These are phyloP conservation scores for Picea abies DNA, from an alignment of 83 land plant species.

Conservation along the genomic window DNA sequence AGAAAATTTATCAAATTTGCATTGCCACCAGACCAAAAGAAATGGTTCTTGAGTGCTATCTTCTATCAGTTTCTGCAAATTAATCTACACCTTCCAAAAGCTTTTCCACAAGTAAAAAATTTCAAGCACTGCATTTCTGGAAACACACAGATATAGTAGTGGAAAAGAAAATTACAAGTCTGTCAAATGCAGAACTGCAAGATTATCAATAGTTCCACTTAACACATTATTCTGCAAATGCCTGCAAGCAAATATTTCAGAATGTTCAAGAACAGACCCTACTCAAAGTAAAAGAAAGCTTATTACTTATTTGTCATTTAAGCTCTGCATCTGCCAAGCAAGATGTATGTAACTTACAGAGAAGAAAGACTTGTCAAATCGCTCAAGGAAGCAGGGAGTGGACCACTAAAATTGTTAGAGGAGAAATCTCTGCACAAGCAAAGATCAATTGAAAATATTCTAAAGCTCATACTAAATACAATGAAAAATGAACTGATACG, in stretches of 20 bases:
- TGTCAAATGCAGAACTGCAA: slow-evolving; percentile 57
- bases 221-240: slow-evolving; percentile 68
- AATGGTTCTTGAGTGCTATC: not conserved
- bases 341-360: slow-evolving; percentile 48
- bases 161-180: slow-evolving; percentile 46
- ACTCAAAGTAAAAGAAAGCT: not conserved
- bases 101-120: not conserved
- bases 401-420: slow-evolving; percentile 63
- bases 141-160: slow-evolving; percentile 5
- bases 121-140: not conserved
- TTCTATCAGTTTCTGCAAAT: not conserved
- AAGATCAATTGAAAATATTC: not conserved
- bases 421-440: slow-evolving; percentile 71
- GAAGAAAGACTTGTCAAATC: slow-evolving; percentile 52
- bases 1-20: not conserved
- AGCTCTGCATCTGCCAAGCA: not conserved
- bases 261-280: not conserved
- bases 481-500: not conserved
- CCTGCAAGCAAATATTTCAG: slow-evolving; percentile 33
- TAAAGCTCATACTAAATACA: not conserved
- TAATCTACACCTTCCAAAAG: not conserved
- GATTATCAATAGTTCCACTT: slow-evolving; percentile 55
- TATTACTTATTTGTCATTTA: not conserved
- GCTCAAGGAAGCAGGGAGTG: slow-evolving; percentile 69
- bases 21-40: not conserved